Evolutionary conservation across 768 basidiomycete genomes (phyloP), one percentile per base, ranked within the genome.

Genomic region (Panaeolus cyanescens): DNA sequence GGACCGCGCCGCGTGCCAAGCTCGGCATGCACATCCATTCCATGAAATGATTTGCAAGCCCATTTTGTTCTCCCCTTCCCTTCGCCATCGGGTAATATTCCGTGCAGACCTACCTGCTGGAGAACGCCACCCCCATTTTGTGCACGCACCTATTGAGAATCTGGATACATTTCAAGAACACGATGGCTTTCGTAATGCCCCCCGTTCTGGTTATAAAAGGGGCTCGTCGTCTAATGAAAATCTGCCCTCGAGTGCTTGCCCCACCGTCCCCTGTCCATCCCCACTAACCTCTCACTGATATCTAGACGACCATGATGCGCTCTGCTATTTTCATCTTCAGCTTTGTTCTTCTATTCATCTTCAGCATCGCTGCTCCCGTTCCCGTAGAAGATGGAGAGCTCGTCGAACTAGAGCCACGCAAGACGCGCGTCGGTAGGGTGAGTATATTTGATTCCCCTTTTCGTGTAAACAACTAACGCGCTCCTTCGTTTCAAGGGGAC

Each of bases 391-490:
- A 72, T 56, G 70, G 70, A 22, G 71, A 66, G 57, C 66, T 67
- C 28, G 59, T 65, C 31, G 66, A 73, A 28, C 76, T 87, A 33
- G 79, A 81, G 61, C 85, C 81, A 71, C 82, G 90, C 56, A 65
- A 75, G 39, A 81, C 83, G 0, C 86, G 81, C 66, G 68, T 65
- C 6, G 91, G 91, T 39, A 75, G 78, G 64, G 91, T 91, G 70
- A 63, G 85, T 77, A 22, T 63, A 59, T 58, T 25, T 22, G 36
- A 40, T 36, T 39, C 39, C 32, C 59, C 45, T 53, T 54, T 50
- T 50, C 12, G 22, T 58, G 28, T 32, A 19, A 40, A 54, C 55
- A 17, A 34, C 55, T 64, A 62, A 66, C 59, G 40, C 40, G 59
- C 56, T 42, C 54, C 60, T 66, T 40, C 39, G 32, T 54, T 31